These are phyloP conservation scores for Xerocomellus intermedius DNA, from an alignment of 768 basidiomycete genomes.

Conservation along the genomic window DNA sequence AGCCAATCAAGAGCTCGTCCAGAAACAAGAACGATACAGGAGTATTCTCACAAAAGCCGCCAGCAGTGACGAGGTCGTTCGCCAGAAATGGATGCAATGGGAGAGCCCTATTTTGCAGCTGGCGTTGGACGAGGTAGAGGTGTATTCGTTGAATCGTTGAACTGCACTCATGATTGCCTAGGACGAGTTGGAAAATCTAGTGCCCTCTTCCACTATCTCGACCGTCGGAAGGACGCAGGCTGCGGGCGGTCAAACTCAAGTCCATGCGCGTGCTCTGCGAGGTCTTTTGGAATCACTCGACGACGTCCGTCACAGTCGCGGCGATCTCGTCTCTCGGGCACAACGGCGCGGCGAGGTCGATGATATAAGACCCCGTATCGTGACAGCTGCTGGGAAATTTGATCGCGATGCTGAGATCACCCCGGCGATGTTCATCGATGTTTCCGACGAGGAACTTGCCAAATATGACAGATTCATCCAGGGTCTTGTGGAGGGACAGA, in stretches of 20 bases:
- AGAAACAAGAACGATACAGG: slow-evolving; percentile 70
- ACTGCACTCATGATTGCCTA: slow-evolving; percentile 27
- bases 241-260: slow-evolving; percentile 50
- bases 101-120: slow-evolving; percentile 68
- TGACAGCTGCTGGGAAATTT: slow-evolving; percentile 63
- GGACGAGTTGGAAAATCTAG: slow-evolving; percentile 62
- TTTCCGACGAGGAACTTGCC: slow-evolving; percentile 71
- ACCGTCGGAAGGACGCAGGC: slow-evolving; percentile 32
- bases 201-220: slow-evolving; percentile 63
- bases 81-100: slow-evolving; percentile 89
- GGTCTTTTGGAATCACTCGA: slow-evolving; percentile 78
- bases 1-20: slow-evolving; percentile 71
- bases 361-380: slow-evolving; percentile 68
- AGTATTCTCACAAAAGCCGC: slow-evolving; percentile 69
- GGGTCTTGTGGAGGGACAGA: slow-evolving; percentile 50
- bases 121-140: slow-evolving; percentile 58
- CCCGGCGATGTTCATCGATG: slow-evolving; percentile 85
- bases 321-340: slow-evolving; percentile 63
- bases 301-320: slow-evolving; percentile 59
- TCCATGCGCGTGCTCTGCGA: slow-evolving; percentile 68
- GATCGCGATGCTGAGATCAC: slow-evolving; percentile 68
- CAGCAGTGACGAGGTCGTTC: slow-evolving; percentile 73
- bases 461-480: slow-evolving; percentile 80
- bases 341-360: slow-evolving; percentile 61
- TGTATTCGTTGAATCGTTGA: background rate